Conservation (phyloP, 2,329 filamentous ascomycete genomes). For the Claviceps fusiformis region DNA sequence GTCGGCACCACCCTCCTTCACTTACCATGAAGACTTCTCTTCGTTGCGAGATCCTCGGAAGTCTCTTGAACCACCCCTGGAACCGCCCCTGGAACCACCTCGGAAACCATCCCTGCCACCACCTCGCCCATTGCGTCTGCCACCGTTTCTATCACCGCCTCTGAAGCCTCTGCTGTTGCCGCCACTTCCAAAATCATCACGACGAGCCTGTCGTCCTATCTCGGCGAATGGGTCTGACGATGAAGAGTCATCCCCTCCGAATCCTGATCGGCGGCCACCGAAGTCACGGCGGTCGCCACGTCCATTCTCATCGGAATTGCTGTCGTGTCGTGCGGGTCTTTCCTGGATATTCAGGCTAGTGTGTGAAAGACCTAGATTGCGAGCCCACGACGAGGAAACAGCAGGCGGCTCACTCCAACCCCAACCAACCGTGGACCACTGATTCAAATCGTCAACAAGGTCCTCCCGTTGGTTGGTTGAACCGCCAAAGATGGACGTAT, state of each 20-base stretch:
- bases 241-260: slow-evolving; percentile 6
- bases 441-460: slow-evolving; percentile 37
- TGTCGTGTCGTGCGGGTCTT: neutral
- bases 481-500: slow-evolving; percentile 43
- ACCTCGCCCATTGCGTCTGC: slow-evolving; percentile 10
- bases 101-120: slow-evolving; percentile 6
- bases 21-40: neutral
- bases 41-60: neutral
- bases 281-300: slow-evolving; percentile 5
- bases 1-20: neutral
- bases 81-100: neutral
- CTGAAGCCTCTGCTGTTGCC: slow-evolving; percentile 8
- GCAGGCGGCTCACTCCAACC: slow-evolving; percentile 36
- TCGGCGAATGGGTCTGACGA: slow-evolving; percentile 15
- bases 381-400: slow-evolving; percentile 15
- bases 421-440: slow-evolving; percentile 37
- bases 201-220: slow-evolving; percentile 14
- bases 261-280: slow-evolving; percentile 5
- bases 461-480: slow-evolving; percentile 25
- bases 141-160: neutral
- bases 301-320: slow-evolving; percentile 8
- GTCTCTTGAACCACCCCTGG: neutral
- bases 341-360: slow-evolving; percentile 23
- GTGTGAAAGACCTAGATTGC: slow-evolving; percentile 18
- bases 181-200: slow-evolving; percentile 13